Evolutionary conservation across 2,329 filamentous ascomycete genomes (phyloP), one percentile per base, ranked within the genome.

Genomic region (Colletotrichum plurivorum): DNA sequence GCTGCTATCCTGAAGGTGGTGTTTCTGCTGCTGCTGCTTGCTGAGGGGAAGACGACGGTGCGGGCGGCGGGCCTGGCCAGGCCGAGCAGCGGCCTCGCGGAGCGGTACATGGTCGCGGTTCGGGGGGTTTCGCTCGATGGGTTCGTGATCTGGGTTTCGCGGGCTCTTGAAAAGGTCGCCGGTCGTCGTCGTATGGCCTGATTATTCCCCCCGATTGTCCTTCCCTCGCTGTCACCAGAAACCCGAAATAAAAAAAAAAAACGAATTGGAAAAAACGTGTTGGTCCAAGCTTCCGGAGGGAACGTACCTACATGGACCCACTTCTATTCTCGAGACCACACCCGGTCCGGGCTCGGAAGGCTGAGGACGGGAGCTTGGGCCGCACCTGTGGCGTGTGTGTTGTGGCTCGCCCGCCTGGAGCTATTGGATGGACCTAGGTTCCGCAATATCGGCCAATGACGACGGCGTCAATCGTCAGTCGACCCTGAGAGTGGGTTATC

Each of bases 11-110:
- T 36, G 31, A 36, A 36, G 31, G 22, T 25, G 4, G 22, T 25
- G 22, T 25, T 25, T 25, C 22, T 25, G 22, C 31, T 36, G 27
- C 27, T 69, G 54, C 27, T 60, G 12, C 61, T 41, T 2, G 55
- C 53, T 39, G 59, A 31, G 22, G 54, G 61, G 31, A n/a, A 49
- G 18, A 16, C 49, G 15, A 18, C 48, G 49, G 48, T 49, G 36
- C 53, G 46, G 49, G 54, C 61, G 41, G 18, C 48, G 13, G 51
- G 6, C 20, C 58, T 51, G 57, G 46, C 41, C 43, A 60, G 27
- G 60, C 64, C 70, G 64, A 68, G 56, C 8, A 71, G 48, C 45
- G 69, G 57, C 57, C 68, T 64, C 61, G 56, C 60, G 31, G 57
- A 48, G 48, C 64, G 68, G 53, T 59, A 71, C 61, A 71, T 66